Base-by-base conservation (phyloP, 305 asterid genomes). In the Rubia balearica region DNA sequence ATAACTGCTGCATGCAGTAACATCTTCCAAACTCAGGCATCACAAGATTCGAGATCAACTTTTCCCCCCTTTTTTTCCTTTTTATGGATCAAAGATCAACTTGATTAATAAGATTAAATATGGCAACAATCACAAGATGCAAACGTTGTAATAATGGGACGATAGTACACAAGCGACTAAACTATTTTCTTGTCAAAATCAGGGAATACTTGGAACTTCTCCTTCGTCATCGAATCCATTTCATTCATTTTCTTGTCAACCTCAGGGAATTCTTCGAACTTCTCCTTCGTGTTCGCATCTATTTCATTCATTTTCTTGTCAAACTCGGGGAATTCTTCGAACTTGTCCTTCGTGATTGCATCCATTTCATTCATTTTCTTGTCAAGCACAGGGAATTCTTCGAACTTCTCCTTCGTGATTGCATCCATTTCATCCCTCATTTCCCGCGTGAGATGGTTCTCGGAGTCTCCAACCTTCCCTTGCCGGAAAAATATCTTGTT, bases 401-500 rank as follows among this genome's bases (percentile, higher is more conserved):
- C 3, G 33, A 53, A 8, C 60, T 14, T 53, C 60, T 53, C 60
- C n/a, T n/a, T 3, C 7, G 43, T 61, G 41, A 61, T 61, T 12
- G 10, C 21, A 61, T 61, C 66, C n/a, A 61, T 27, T 42, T 30
- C 41, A 42, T 61, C 66, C 16, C 30, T 30, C 66, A 61, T 61
- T 16, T 30, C 42, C 14, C 43, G 4, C 13, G 66, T 61, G 11
- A 61, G 43, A 36, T 27, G 41, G 41, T 61, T 61, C 66, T 61
- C 30, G 8, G 43, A 33, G 41, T 61, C 66, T 0, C 66, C 66
- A 36, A 61, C 43, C 7, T 6, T 4, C 5, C 66, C 66, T 8
- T 30, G 38, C 66, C 66, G 38, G 66, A 61, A 61, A 8, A 61
- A 61, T 33, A 38, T 38, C n/a, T 3, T 38, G 41, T 61, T 61